A percentile compares a stretch with the other conserved stretches of the same genome.
These are phyloP conservation scores for Cyberlindnera americana DNA, from an alignment of 805 yeast genomes.

Conservation along the genomic window DNA sequence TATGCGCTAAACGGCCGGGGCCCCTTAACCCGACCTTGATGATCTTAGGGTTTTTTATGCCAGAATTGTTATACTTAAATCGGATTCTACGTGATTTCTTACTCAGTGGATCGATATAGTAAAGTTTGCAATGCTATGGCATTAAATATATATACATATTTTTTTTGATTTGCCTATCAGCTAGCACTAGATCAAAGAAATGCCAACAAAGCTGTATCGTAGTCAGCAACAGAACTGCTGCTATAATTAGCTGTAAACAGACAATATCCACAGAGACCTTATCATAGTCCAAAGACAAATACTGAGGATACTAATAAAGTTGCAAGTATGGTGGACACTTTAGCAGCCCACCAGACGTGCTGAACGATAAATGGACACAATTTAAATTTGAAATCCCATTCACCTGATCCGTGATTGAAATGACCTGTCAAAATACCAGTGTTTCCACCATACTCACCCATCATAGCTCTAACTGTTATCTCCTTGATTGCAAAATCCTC, in stretches of 20 bases:
- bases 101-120: too few species aligned
- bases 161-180: too few species aligned
- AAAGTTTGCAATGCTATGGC: too few species aligned
- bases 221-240: too few species aligned
- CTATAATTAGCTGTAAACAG: too few species aligned
- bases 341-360: conserved; percentile 95
- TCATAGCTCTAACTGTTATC: conserved; percentile 84
- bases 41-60: not conserved
- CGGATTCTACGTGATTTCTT: too few species aligned
- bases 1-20: not conserved
- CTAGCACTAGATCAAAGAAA: too few species aligned
- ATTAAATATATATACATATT: too few species aligned
- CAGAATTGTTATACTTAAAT: too few species aligned
- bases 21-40: not conserved
- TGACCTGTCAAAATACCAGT: conserved; percentile 81
- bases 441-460: conserved; percentile 95
- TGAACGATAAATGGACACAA: conserved; percentile 83
- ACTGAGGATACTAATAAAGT: conserved; percentile 35
- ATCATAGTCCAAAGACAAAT: conserved; percentile 18
- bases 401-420: conserved; percentile 38
- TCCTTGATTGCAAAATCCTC: conserved; percentile 53
- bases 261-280: too few species aligned
- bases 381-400: conserved; percentile 66
- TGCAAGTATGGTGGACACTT: conserved; percentile 45
- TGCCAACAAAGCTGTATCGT: too few species aligned